Evolutionary conservation across 2,329 filamentous ascomycete genomes (phyloP).

Genomic region (Colletotrichum tamarilloi): DNA sequence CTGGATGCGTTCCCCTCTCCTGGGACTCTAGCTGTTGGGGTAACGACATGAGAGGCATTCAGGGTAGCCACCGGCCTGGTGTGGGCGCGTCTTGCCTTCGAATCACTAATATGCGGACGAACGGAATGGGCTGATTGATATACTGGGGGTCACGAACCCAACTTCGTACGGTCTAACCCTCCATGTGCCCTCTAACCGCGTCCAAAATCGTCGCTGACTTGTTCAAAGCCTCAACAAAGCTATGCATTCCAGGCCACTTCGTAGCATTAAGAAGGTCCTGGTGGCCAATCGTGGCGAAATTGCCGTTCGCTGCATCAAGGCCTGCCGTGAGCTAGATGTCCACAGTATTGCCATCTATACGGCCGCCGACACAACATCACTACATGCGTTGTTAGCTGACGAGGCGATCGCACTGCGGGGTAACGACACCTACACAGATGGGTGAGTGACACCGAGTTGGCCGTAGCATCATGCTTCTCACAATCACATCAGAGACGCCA

Average conservation of each 20-base stretch:
- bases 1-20: not conserved
- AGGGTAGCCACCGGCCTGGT: not conserved
- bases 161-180: not conserved
- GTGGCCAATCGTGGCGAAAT: constrained; percentile 72
- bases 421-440: not conserved
- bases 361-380: constrained; percentile 63
- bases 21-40: not conserved
- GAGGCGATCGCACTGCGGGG: constrained; percentile 57
- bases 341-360: constrained; percentile 69
- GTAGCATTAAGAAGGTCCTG: constrained; percentile 48
- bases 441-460: not conserved
- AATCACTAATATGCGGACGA: not conserved
- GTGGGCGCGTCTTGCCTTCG: not conserved
- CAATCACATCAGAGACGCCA: not conserved
- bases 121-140: not conserved
- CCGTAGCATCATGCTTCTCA: not conserved
- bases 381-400: constrained; percentile 65
- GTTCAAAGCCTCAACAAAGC: not conserved
- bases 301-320: constrained; percentile 60
- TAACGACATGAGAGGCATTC: not conserved
- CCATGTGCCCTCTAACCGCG: not conserved
- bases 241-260: not conserved
- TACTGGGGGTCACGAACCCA: not conserved
- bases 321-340: constrained; percentile 58
- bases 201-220: not conserved